A percentile compares a stretch with the other conserved stretches of the same genome.
Conservation (phyloP, 805 yeast genomes). For the Cyberlindnera bimundalis region DNA sequence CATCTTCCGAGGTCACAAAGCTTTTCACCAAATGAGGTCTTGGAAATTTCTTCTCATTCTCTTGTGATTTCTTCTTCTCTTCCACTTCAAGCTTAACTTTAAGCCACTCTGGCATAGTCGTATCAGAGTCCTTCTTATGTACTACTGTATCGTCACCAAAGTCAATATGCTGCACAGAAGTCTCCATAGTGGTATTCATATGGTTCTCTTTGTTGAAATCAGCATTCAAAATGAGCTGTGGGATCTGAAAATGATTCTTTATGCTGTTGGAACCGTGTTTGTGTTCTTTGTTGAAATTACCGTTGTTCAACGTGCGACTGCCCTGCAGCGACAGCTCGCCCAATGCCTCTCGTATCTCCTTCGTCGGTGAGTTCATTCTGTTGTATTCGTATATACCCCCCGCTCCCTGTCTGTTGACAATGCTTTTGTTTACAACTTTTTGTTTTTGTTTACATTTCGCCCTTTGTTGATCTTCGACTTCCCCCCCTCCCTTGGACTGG, state of each 20-base stretch:
- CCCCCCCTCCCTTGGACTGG: background rate
- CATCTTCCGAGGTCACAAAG: background rate
- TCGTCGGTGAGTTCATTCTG: slow-evolving; percentile 17
- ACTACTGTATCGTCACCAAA: slow-evolving; percentile 20
- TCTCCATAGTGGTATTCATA: background rate
- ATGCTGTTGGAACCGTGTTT: background rate
- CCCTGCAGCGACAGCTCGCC: slow-evolving; percentile 11
- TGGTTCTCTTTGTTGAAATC: slow-evolving; percentile 17
- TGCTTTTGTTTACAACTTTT: slow-evolving; percentile 2
- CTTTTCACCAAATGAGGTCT: slow-evolving; percentile 12
- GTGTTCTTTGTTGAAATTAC: slow-evolving; percentile 2
- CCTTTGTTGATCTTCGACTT: too few relatives aligned
- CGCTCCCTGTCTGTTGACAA: background rate
- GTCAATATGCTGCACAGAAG: background rate
- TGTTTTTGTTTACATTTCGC: too few relatives aligned
- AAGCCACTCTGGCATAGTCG: slow-evolving; percentile 24
- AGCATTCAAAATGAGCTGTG: slow-evolving; percentile 9
- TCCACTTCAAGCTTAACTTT: slow-evolving; percentile 14
- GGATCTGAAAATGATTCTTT: slow-evolving; percentile 12
- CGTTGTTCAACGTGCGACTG: slow-evolving; percentile 1
- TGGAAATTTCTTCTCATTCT: slow-evolving; percentile 1
- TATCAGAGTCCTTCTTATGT: slow-evolving; percentile 15
- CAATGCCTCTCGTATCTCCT: slow-evolving; percentile 15
- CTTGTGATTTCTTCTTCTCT: slow-evolving; percentile 5
- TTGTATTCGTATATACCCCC: background rate